Evolutionary conservation across 2,329 filamentous ascomycete genomes (phyloP), one percentile per base, ranked within the genome.

Genomic region (Hypoxylon sp.): DNA sequence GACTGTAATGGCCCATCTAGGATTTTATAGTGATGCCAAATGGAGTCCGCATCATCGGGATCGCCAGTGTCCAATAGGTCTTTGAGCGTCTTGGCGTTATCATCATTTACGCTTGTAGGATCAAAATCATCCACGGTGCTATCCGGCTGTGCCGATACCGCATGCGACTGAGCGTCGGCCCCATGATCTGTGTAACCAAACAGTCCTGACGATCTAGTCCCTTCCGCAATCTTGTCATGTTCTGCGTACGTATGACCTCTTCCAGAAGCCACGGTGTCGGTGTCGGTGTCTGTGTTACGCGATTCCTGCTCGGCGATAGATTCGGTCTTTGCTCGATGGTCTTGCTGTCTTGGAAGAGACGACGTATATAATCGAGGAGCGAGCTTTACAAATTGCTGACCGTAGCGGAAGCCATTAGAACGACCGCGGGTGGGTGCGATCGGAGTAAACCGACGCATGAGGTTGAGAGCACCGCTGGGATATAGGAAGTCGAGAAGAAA

Each of bases 401-500:
- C 51, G 44, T 69, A 41, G 34, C 59, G 70, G 58, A 80, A 78
- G 7, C 50, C 51, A 50, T 68, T 56, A 59, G 69, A 72, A 70
- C 51, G 72, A 59, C 50, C 72, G 67, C 44, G 68, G 32, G 65
- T 50, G 6, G 66, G 62, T 4, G 49, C 61, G 26, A 62, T 57
- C 3, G 66, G 63, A 2, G 62, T 68, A 46, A 75, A 68, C 26
- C 78, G 79, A 43, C 80, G 79, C 62, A 84, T 68, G 4, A 83
- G 74, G 13, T 79, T 74, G 11, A 80, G 59, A 10, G 82, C 78
- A 8, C 79, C 80, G 32, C 70, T 79, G 4, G 85, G 85, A 54
- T 86, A 87, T 7, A 87, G 74, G 56, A 87, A 87, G 72, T 87
- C 85, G 72, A 87, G 80, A 49, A 85, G 74, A 56, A 85, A 82